A percentile compares a stretch with the other conserved stretches of the same genome.
These are phyloP conservation scores for Cocos nucifera DNA, from an alignment of 176 grass and related monocot species.

Conservation along the genomic window DNA sequence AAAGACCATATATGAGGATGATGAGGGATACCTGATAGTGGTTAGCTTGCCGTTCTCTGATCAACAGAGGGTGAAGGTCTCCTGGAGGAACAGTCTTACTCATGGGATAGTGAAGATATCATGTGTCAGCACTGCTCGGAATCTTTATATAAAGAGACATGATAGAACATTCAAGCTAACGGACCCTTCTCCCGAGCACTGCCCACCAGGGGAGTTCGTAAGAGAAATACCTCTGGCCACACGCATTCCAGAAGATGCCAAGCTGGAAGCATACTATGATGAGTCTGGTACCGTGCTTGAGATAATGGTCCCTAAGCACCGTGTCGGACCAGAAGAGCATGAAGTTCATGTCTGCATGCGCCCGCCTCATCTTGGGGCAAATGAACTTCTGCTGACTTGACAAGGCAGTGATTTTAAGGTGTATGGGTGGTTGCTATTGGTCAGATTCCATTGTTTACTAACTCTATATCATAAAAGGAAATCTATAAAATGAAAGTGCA, in stretches of 20 bases:
- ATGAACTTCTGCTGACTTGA: slow-evolving; percentile 13
- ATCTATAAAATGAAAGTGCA: slow-evolving; percentile 8
- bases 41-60: slow-evolving; percentile 18
- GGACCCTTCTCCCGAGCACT: slow-evolving; percentile 19
- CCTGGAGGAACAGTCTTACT: slow-evolving; percentile 16
- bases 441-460: slow-evolving; percentile 17
- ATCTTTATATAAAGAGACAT: slow-evolving; percentile 13
- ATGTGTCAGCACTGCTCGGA: slow-evolving; percentile 17
- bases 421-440: slow-evolving; percentile 10
- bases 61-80: slow-evolving; percentile 15
- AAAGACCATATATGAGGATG: slow-evolving; percentile 17
- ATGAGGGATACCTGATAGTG: slow-evolving; percentile 14
- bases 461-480: slow-evolving; percentile 9
- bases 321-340: slow-evolving; percentile 18
- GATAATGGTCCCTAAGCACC: slow-evolving; percentile 20
- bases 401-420: slow-evolving; percentile 3
- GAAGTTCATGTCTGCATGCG: slow-evolving; percentile 18
- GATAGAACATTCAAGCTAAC: slow-evolving; percentile 16
- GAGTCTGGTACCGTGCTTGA: slow-evolving; percentile 15
- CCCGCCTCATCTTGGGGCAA: slow-evolving; percentile 14
- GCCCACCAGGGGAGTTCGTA: slow-evolving; percentile 15
- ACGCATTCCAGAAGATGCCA: slow-evolving; percentile 19
- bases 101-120: slow-evolving; percentile 18
- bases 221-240: slow-evolving; percentile 17
- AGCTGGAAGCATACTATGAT: slow-evolving; percentile 20